phyloP scores from a whole-genome alignment of 2,329 filamentous ascomycete genomes.

The Colletotrichum sp. region DNA sequence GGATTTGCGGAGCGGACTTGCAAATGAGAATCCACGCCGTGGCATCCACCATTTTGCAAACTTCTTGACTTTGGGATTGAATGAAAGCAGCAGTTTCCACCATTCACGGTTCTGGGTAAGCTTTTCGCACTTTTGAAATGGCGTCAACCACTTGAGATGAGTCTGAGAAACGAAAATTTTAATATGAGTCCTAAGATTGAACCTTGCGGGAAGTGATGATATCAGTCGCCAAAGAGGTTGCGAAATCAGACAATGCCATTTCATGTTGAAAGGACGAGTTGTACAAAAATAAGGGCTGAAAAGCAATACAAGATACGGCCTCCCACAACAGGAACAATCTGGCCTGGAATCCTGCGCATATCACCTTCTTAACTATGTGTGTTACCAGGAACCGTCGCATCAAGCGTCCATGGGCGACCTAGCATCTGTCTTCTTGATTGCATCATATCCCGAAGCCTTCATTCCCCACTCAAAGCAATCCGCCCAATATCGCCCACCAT shows the following conservation, averaged over 20 bases:
- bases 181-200: background rate
- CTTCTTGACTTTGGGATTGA: background rate
- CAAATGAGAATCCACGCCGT: background rate
- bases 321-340: background rate
- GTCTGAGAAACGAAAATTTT: background rate
- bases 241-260: background rate
- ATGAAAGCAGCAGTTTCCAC: background rate
- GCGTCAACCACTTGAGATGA: background rate
- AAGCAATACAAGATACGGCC: background rate
- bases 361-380: background rate
- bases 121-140: background rate
- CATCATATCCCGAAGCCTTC: constrained; percentile 14
- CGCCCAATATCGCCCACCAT: background rate
- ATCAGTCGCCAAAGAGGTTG: background rate
- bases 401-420: background rate
- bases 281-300: background rate
- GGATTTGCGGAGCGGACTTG: background rate
- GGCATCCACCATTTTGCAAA: background rate
- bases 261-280: background rate
- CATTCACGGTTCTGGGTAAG: background rate
- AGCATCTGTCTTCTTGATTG: background rate
- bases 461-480: constrained; percentile 17
- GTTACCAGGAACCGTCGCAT: background rate
- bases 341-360: background rate
- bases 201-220: background rate